Evolutionary conservation across 208 protist species (phyloP).

Genomic region (Crithidia sp.): DNA sequence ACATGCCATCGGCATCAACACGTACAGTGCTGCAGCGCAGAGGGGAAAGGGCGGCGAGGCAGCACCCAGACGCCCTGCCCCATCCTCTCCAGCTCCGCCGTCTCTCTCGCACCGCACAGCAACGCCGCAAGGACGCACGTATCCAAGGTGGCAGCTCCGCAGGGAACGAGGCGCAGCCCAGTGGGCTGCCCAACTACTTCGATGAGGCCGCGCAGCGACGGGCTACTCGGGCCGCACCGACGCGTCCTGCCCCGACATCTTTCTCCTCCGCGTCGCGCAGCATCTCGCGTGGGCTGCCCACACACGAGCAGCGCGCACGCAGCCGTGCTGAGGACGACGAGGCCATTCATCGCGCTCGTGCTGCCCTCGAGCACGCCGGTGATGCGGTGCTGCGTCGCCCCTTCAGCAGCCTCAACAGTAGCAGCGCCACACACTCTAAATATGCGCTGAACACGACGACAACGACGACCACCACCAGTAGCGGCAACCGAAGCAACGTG

Average conservation of each 20-base stretch:
- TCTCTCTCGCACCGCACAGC: background rate
- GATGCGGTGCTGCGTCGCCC: constrained; percentile 36
- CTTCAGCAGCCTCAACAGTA: constrained; percentile 20
- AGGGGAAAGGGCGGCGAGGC: background rate
- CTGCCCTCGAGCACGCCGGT: constrained; percentile 36
- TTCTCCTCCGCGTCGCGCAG: constrained; percentile 18
- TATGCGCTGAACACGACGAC: background rate
- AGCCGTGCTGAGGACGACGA: constrained; percentile 26
- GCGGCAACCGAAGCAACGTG: constrained; percentile 2
- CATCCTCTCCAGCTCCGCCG: background rate
- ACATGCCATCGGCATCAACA: constrained; percentile 22
- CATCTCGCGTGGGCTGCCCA: constrained; percentile 15
- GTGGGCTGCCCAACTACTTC: constrained; percentile 24
- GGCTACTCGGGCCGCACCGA: constrained; percentile 7
- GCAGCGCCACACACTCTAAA: background rate
- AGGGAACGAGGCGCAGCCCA: background rate
- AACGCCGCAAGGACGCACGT: no score
- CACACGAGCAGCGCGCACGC: constrained; percentile 5
- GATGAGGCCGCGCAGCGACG: constrained; percentile 3
- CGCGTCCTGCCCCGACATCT: constrained; percentile 3
- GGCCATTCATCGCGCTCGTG: constrained; percentile 41
- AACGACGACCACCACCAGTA: background rate
- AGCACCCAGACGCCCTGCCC: background rate
- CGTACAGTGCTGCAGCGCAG: background rate
- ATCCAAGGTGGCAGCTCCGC: no score